These are phyloP conservation scores for Pichia terricola DNA, from an alignment of 1,139 yeast genomes.

Conservation along the genomic window DNA sequence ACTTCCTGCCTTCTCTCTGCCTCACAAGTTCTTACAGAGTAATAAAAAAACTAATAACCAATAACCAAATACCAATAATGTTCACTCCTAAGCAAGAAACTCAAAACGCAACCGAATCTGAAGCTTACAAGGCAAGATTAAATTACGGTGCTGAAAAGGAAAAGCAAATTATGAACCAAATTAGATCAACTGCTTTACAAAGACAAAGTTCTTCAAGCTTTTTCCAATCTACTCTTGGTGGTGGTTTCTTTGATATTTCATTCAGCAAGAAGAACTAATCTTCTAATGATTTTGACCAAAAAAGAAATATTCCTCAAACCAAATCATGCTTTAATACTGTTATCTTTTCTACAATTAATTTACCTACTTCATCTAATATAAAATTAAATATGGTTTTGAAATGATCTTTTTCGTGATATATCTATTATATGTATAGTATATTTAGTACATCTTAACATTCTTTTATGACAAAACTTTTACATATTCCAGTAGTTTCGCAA, in stretches of 20 bases:
- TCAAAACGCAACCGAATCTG: constrained; percentile 24
- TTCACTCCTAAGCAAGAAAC: constrained; percentile 21
- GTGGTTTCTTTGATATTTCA: constrained; percentile 25
- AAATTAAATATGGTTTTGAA: too few relatives aligned
- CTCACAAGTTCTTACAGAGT: not conserved
- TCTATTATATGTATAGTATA: too few relatives aligned
- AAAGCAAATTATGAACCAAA: constrained; percentile 28
- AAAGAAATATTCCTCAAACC: too few relatives aligned
- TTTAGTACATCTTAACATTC: too few relatives aligned
- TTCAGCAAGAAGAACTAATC: constrained; percentile 18
- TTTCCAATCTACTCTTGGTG: constrained; percentile 20
- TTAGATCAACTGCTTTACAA: constrained; percentile 21
- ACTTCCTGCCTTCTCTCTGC: not conserved
- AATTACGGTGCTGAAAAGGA: constrained; percentile 29
- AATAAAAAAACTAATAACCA: too few relatives aligned
- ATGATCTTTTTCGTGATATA: too few relatives aligned
- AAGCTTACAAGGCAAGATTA: constrained; percentile 23
- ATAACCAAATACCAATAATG: constrained; percentile 11
- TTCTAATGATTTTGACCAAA: not conserved
- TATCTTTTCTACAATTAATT: too few relatives aligned
- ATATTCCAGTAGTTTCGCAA: too few relatives aligned
- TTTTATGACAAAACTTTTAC: too few relatives aligned
- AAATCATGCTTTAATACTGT: too few relatives aligned
- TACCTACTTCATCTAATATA: too few relatives aligned
- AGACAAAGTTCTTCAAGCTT: constrained; percentile 21